Conservation (phyloP, 2,329 filamentous ascomycete species). For the Tympanopsis confertula region DNA sequence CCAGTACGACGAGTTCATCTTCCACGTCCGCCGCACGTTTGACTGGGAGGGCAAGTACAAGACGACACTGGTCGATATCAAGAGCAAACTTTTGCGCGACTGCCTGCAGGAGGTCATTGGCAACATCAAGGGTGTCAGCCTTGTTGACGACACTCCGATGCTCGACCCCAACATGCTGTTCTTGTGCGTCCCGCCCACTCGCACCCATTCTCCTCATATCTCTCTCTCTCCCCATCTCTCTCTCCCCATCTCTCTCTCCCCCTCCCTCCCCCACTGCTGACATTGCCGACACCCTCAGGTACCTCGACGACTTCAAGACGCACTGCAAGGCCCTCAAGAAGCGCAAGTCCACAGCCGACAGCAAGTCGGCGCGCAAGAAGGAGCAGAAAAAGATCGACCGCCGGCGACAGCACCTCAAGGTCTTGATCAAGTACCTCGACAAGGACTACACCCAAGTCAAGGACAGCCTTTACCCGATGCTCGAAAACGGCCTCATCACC, state of each 20-base stretch:
- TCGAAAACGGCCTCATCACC: constrained; percentile 73
- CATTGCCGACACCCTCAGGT: constrained; percentile 29
- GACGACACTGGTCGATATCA: constrained; percentile 67
- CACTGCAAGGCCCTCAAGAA: constrained; percentile 54
- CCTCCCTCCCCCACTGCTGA: rapidly evolving
- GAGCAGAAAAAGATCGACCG: constrained; percentile 41
- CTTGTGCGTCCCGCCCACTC: constrained; percentile 28
- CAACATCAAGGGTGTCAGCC: constrained; percentile 63
- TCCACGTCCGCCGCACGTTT: constrained; percentile 73
- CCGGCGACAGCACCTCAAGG: constrained; percentile 56
- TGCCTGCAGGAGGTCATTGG: constrained; percentile 62
- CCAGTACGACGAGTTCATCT: constrained; percentile 68
- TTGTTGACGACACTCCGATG: constrained; percentile 70
- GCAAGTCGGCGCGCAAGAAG: constrained; percentile 48
- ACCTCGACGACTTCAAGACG: constrained; percentile 65
- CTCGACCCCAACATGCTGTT: constrained; percentile 63
- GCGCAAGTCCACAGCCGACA: constrained; percentile 31
- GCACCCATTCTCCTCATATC: constrained; percentile 6
- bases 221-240: constrained; percentile 3
- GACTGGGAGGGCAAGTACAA: constrained; percentile 75
- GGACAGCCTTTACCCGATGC: constrained; percentile 68
- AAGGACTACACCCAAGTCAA: constrained; percentile 69
- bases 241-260: constrained; percentile 11
- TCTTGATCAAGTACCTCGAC: constrained; percentile 67
- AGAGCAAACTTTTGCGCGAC: constrained; percentile 67